A percentile compares a stretch with the other conserved stretches of the same genome.
phyloP scores from a whole-genome alignment of 1,139 yeast species.

The Pichia sp. region DNA sequence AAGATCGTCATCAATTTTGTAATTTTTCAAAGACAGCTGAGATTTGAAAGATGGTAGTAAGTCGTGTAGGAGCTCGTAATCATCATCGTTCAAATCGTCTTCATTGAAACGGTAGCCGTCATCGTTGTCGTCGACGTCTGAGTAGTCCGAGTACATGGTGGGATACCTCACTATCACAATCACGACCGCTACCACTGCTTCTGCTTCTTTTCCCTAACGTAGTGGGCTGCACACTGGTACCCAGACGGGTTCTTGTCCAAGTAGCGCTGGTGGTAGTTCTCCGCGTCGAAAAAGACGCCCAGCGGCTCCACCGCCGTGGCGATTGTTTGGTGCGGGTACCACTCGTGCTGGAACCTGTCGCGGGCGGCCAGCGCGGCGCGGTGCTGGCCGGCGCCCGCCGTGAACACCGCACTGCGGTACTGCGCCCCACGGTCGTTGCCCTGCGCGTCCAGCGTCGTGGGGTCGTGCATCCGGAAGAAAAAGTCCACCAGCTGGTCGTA shows the following conservation, averaged over 20 bases:
- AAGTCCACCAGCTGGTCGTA: constrained; percentile 67
- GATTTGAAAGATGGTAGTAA: constrained; percentile 11
- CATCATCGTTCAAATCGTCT: constrained; percentile 14
- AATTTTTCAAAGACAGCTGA: neutral
- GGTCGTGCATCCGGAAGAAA: constrained; percentile 90
- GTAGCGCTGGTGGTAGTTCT: constrained; percentile 83
- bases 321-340: constrained; percentile 44
- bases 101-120: constrained; percentile 10
- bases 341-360: constrained; percentile 39
- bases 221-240: constrained; percentile 85
- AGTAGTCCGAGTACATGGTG: constrained; percentile 10
- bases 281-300: constrained; percentile 77
- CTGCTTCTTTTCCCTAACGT: constrained; percentile 35
- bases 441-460: constrained; percentile 53
- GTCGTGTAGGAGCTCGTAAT: constrained; percentile 14
- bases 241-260: constrained; percentile 74
- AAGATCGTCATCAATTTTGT: constrained; percentile 2
- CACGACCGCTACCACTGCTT: neutral
- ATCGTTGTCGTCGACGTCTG: constrained; percentile 9
- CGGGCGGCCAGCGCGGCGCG: constrained; percentile 35
- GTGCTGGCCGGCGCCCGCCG: constrained; percentile 48
- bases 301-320: constrained; percentile 69
- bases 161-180: too few relatives aligned
- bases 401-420: constrained; percentile 72
- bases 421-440: constrained; percentile 84